Conservation (phyloP, 108 stramenopile species). For the Licmophora abbreviata region DNA sequence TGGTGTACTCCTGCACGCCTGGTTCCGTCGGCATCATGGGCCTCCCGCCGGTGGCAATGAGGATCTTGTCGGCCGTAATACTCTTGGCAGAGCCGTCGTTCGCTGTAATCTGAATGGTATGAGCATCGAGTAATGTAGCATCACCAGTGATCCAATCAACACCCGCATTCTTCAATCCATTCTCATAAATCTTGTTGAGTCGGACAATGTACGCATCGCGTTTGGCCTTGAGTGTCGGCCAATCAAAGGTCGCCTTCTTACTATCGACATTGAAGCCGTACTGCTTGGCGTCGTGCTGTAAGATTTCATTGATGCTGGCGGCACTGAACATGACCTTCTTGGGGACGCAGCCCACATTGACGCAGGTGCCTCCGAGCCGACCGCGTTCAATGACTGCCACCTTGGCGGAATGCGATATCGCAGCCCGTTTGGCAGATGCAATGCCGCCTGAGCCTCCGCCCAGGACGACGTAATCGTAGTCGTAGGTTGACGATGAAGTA, state of each 20-base stretch:
- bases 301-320: conserved; percentile 50
- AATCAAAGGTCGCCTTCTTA: conserved; percentile 42
- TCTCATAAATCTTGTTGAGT: conserved; percentile 86
- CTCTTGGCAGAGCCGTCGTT: conserved; percentile 11
- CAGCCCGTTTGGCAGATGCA: conserved; percentile 73
- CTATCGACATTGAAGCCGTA: conserved; percentile 24
- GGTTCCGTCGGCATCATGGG: conserved; percentile 56
- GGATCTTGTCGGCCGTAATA: conserved; percentile 62
- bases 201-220: conserved; percentile 72
- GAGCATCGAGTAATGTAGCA: conserved; percentile 3
- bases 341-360: conserved; percentile 99
- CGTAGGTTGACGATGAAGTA: conserved; percentile 24
- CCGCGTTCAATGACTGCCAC: conserved; percentile 76
- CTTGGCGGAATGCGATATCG: conserved; percentile 63
- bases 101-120: conserved; percentile 8
- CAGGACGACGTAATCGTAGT: conserved; percentile 77
- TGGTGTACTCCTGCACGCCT: conserved; percentile 48
- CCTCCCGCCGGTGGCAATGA: conserved; percentile 81
- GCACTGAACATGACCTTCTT: conserved; percentile 94
- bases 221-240: conserved; percentile 56
- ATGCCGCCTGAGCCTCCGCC: conserved; percentile 83
- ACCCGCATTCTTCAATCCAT: conserved; percentile 48
- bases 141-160: conserved; percentile 45
- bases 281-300: conserved; percentile 52
- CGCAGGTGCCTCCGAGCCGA: conserved; percentile 92